Evolutionary conservation across 2,329 filamentous ascomycete genomes (phyloP).

Genomic region (Acarospora socialis): DNA sequence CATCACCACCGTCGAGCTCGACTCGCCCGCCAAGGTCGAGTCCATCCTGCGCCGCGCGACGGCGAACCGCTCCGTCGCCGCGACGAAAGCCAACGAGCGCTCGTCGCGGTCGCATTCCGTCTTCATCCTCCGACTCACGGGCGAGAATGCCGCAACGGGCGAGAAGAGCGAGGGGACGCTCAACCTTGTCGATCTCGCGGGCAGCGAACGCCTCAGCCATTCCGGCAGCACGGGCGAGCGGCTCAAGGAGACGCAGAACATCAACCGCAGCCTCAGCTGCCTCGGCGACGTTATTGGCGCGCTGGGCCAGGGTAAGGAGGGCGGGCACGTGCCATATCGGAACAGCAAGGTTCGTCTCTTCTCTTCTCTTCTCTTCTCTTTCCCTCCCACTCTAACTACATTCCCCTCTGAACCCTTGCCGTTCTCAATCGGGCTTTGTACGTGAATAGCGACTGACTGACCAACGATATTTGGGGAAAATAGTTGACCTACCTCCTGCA

Average conservation of each 20-base stretch:
- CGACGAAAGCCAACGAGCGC: slow-evolving; percentile 93
- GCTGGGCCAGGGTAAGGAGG: slow-evolving; percentile 66
- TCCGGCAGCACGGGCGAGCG: slow-evolving; percentile 75
- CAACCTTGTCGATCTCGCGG: slow-evolving; percentile 90
- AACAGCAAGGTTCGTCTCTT: slow-evolving; percentile 62
- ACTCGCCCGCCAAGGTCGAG: slow-evolving; percentile 68
- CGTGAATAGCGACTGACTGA: too few species aligned
- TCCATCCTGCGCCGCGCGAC: slow-evolving; percentile 66
- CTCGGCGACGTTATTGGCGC: slow-evolving; percentile 90
- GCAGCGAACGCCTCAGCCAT: slow-evolving; percentile 79
- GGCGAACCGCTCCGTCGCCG: slow-evolving; percentile 79
- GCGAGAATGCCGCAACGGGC: slow-evolving; percentile 56
- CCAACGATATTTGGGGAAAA: too few species aligned
- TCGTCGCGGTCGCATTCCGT: slow-evolving; percentile 92
- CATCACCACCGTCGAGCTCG: slow-evolving; percentile 59
- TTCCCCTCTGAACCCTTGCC: too few species aligned
- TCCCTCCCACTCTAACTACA: too few species aligned
- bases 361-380: slow-evolving; percentile 15
- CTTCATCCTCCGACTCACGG: slow-evolving; percentile 65
- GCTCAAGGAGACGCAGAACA: slow-evolving; percentile 88
- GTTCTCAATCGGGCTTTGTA: too few species aligned
- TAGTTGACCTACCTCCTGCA: slow-evolving; percentile 88
- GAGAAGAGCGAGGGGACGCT: slow-evolving; percentile 85
- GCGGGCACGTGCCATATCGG: slow-evolving; percentile 75
- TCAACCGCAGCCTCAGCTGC: slow-evolving; percentile 88